These are phyloP conservation scores for Atalantia buxifolia DNA, from an alignment of 345 rosid genomes.

Conservation along the genomic window DNA sequence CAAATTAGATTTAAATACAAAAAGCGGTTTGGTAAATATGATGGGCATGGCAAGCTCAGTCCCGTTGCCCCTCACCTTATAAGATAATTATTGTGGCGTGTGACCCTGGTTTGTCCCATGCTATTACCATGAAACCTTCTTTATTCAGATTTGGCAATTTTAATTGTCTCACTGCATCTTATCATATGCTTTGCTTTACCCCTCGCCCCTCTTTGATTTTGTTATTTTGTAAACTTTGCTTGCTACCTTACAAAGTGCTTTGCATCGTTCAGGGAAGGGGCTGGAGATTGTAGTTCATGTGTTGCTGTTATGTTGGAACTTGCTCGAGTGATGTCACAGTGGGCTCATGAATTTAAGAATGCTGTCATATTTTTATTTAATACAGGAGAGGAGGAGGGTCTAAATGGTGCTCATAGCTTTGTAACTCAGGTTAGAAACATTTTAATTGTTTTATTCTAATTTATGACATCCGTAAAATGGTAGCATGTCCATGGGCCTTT, in stretches of 20 bases:
- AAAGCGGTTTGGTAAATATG: not conserved
- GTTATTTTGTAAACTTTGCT: not conserved
- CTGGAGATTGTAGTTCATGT: constrained; percentile 98
- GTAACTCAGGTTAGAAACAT: constrained; percentile 72
- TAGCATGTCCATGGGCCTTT: not conserved
- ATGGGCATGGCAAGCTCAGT: not conserved
- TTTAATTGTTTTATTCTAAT: not conserved
- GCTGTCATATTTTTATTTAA: constrained; percentile 82
- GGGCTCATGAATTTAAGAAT: constrained; percentile 94
- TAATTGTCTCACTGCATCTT: not conserved
- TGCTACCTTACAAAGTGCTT: constrained; percentile 5
- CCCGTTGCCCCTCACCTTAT: not conserved
- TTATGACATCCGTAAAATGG: not conserved
- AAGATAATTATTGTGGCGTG: not conserved
- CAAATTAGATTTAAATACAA: not conserved
- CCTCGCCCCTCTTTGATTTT: not conserved
- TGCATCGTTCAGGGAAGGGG: constrained; percentile 69
- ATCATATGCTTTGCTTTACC: not conserved
- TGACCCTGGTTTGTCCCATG: not conserved
- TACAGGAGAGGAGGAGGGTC: constrained; percentile 97
- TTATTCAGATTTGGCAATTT: not conserved
- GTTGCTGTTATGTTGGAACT: constrained; percentile 95
- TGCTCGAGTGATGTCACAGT: constrained; percentile 89
- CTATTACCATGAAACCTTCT: not conserved
- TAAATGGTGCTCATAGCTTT: constrained; percentile 97